Evolutionary conservation across 2,329 filamentous ascomycete species (phyloP).

Genomic region (Arthrinium puccinioides): DNA sequence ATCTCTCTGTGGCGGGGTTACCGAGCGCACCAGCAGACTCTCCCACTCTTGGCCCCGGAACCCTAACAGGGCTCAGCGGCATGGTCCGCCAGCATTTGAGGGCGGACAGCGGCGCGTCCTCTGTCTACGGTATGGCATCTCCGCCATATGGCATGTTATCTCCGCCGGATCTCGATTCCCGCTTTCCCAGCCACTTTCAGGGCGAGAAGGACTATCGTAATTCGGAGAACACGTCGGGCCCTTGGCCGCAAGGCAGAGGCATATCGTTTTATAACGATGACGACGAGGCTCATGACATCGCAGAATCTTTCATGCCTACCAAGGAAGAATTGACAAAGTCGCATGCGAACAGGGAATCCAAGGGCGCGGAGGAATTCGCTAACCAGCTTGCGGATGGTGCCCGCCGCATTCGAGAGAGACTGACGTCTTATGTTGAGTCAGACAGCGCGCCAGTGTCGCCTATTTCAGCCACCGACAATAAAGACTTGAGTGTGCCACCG

Average conservation of each 20-base stretch:
- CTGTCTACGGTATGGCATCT: conserved; percentile 55
- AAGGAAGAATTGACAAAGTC: background rate
- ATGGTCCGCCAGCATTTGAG: conserved; percentile 82
- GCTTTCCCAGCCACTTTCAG: conserved; percentile 26
- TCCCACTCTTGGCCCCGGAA: conserved; percentile 63
- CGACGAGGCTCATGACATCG: conserved; percentile 10
- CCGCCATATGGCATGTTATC: no score
- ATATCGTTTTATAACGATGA: background rate
- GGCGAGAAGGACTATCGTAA: conserved; percentile 15
- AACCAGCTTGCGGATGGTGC: conserved; percentile 65
- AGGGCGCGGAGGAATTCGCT: conserved; percentile 58
- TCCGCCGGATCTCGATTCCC: conserved; percentile 28
- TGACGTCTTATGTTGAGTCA: conserved; percentile 61
- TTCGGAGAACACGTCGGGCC: background rate
- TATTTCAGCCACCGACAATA: conserved; percentile 30
- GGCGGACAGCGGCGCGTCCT: conserved; percentile 73
- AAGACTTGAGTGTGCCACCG: no score
- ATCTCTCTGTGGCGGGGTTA: conserved; percentile 12
- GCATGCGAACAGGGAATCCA: background rate
- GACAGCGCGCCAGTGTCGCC: conserved; percentile 45
- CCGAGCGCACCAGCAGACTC: conserved; percentile 48
- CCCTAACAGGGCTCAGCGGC: conserved; percentile 61
- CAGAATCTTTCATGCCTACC: conserved; percentile 15
- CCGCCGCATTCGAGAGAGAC: conserved; percentile 63
- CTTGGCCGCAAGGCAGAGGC: background rate